These are phyloP conservation scores for Colletotrichum aenigma DNA, from an alignment of 2,329 filamentous ascomycete species.

Conservation along the genomic window DNA sequence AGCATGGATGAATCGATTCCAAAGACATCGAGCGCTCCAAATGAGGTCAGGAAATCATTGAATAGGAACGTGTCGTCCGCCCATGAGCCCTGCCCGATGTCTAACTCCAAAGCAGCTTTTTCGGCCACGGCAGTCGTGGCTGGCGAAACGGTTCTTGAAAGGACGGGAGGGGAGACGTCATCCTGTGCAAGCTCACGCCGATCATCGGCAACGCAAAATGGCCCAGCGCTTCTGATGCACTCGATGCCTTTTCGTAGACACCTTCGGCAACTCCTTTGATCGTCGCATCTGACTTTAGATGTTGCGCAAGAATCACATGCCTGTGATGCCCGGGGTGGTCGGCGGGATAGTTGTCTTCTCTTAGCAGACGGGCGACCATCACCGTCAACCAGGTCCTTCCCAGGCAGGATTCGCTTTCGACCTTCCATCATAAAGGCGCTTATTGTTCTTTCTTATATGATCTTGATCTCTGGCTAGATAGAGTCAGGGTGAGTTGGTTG, in stretches of 20 bases:
- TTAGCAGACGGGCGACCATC: neutral
- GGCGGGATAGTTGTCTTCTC: neutral
- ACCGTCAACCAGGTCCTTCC: rapidly evolving
- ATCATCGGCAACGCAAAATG: neutral
- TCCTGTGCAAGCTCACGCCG: rapidly evolving
- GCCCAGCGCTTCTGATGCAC: neutral
- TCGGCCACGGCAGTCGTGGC: neutral
- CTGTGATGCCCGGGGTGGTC: neutral
- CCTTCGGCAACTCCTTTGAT: neutral
- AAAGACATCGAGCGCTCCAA: neutral
- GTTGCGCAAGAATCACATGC: neutral
- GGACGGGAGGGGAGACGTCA: neutral
- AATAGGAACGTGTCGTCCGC: rapidly evolving
- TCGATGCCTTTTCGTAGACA: neutral
- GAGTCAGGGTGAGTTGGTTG: neutral
- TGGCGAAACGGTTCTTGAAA: neutral
- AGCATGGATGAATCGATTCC: neutral
- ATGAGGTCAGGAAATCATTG: neutral
- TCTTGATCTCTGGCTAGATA: neutral
- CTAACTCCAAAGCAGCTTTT: neutral
- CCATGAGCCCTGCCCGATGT: neutral
- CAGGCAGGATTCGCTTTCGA: neutral
- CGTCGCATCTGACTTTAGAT: neutral
- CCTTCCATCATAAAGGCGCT: neutral
- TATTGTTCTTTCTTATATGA: neutral